Base-by-base conservation (phyloP, 23 red algal genomes). In the Agarophyton chilense region DNA sequence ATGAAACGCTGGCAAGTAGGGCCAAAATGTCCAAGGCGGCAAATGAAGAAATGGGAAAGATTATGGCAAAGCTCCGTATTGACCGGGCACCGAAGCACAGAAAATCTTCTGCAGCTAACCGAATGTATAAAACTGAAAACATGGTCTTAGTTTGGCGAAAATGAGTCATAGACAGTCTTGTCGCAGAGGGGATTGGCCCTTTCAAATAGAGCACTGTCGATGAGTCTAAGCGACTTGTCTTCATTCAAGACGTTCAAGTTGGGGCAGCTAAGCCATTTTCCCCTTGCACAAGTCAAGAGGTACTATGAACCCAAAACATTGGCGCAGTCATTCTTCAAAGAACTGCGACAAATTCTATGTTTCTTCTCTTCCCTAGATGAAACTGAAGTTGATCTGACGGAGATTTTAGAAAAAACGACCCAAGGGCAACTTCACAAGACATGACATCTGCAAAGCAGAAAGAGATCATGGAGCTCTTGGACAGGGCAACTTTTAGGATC, bases 161-260 rank as follows among this genome's bases (percentile, higher is more conserved):
- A 24, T 10, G 36, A 31, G 13, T n/a, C 13, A 31, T 87, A 9
- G 52, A 31, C 31, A 58, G 26, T 7, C 32, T 29, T 8, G 72
- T 87, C 26, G 61, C 60, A 28, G 61, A 87, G 72, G 72, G 82
- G 0, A 74, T 71, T 8, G 62, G 63, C 3, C 82, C 82, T 7
- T 87, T 52, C 43, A 18, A 49, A 0, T 10, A 56, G 13, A 32
- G 16, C 49, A 43, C 51, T 25, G 33, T 52, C 17, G 82, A 87
- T 0, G 38, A 32, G 14, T 16, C 14, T 53, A 87, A 87, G 47
- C 18, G 42, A 24, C 63, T 87, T 18, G 32, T 87, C 24, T 87
- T 45, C 38, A 60, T 87, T 36, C n/a, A 33, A 13, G 31, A 72
- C 42, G 21, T 8, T 5, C 26, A 49, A 47, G 19, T 77, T 47